Evolutionary conservation across 768 basidiomycete species (phyloP).

Genomic region (Naganishia randhawae): DNA sequence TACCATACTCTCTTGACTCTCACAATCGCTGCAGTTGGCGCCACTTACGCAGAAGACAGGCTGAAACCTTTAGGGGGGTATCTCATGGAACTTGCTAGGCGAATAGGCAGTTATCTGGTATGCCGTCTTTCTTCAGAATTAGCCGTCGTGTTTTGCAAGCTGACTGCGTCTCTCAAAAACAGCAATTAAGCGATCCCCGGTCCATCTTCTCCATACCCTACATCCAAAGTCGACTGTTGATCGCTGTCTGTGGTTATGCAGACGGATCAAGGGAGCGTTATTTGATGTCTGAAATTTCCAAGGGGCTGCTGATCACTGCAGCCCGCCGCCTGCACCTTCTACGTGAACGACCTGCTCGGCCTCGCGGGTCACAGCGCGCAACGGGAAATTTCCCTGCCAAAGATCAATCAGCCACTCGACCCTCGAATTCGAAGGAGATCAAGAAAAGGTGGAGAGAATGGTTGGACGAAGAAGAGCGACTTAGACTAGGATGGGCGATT

Average conservation of each 20-base stretch:
- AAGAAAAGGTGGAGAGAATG: slow-evolving; percentile 34
- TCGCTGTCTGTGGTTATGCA: slow-evolving; percentile 35
- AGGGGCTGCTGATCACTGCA: slow-evolving; percentile 39
- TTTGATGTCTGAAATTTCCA: slow-evolving; percentile 40
- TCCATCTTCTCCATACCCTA: slow-evolving; percentile 40
- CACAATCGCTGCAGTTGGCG: slow-evolving; percentile 38
- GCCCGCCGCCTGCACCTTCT: slow-evolving; percentile 38
- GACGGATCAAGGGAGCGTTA: slow-evolving; percentile 44
- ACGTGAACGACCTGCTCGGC: slow-evolving; percentile 24
- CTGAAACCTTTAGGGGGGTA: slow-evolving; percentile 40
- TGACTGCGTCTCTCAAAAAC: neutral
- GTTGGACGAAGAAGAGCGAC: slow-evolving; percentile 39
- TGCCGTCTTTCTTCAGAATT: slow-evolving; percentile 1
- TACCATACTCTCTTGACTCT: slow-evolving; percentile 35
- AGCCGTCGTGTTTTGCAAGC: neutral
- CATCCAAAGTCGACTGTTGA: slow-evolving; percentile 35
- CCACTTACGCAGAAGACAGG: slow-evolving; percentile 40
- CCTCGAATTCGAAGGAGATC: neutral
- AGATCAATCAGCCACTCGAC: neutral
- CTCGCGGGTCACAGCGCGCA: neutral
- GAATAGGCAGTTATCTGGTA: slow-evolving; percentile 45
- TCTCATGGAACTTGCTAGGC: slow-evolving; percentile 39
- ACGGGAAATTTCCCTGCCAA: neutral
- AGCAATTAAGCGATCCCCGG: slow-evolving; percentile 44
- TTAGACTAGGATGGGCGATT: slow-evolving; percentile 42